These are phyloP conservation scores for Xylariaceae sp. DNA, from an alignment of 2,329 filamentous ascomycete genomes.

Conservation along the genomic window DNA sequence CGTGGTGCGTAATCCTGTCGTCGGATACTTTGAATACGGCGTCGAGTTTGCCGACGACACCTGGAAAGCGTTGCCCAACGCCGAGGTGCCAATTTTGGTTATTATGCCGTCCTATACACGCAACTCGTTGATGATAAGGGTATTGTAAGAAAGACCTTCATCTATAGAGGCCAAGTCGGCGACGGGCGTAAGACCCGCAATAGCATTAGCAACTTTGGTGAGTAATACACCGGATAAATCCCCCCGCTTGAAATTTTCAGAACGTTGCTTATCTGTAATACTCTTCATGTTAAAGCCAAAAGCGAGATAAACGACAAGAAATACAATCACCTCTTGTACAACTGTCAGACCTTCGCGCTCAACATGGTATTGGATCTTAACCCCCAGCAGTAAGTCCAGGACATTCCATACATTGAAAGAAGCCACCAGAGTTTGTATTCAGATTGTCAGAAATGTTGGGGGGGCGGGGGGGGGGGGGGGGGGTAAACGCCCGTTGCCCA, in stretches of 20 bases:
- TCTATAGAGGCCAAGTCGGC: background rate
- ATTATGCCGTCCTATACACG: background rate
- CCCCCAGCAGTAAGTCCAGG: too few species aligned
- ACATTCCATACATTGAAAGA: too few species aligned
- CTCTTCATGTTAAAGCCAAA: background rate
- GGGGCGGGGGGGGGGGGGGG: too few species aligned
- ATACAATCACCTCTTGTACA: background rate
- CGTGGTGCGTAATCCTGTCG: background rate
- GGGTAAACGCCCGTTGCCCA: too few species aligned
- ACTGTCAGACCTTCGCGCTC: background rate
- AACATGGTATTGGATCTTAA: background rate
- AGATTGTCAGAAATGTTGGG: too few species aligned
- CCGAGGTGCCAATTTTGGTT: background rate
- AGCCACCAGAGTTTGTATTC: too few species aligned
- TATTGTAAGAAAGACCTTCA: background rate
- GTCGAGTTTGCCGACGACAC: background rate
- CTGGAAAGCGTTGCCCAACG: background rate
- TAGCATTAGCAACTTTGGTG: background rate
- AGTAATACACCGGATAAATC: background rate
- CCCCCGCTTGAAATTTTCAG: background rate
- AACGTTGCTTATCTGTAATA: background rate
- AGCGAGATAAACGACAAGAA: background rate
- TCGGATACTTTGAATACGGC: background rate
- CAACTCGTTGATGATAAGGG: background rate
- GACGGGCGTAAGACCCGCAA: background rate